These are phyloP conservation scores for Trametes cingulata DNA, from an alignment of 768 basidiomycete species.

Conservation along the genomic window DNA sequence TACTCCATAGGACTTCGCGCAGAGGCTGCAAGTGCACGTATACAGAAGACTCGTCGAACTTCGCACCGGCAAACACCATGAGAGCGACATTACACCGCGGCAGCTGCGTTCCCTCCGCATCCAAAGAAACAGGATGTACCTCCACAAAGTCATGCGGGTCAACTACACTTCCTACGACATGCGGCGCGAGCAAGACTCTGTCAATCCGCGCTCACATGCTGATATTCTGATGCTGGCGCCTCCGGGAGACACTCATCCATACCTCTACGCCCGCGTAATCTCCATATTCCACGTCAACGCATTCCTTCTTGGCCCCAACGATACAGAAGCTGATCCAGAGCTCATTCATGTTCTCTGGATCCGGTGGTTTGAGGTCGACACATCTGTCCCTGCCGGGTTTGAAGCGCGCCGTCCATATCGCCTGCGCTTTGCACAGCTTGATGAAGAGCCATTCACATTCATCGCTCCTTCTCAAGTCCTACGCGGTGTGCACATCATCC, in stretches of 20 bases:
- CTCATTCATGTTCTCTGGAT: conserved; percentile 41
- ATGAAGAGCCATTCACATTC: conserved; percentile 41
- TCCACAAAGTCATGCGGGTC: conserved; percentile 15
- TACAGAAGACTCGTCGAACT: background rate
- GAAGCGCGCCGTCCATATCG: conserved; percentile 32
- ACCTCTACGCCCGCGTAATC: conserved; percentile 32
- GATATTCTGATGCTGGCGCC: conserved; percentile 32
- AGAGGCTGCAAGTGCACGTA: background rate
- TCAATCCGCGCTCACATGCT: conserved; percentile 39
- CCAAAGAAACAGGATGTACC: background rate
- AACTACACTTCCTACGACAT: conserved; percentile 47
- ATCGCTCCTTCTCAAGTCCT: conserved; percentile 44
- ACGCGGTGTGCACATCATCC: conserved; percentile 42
- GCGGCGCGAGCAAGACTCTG: conserved; percentile 39
- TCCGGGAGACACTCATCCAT: conserved; percentile 22
- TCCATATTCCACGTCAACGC: conserved; percentile 31
- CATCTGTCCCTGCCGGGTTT: conserved; percentile 30
- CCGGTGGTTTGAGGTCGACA: conserved; percentile 37
- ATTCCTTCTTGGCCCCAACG: conserved; percentile 6
- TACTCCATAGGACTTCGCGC: background rate
- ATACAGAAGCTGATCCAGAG: background rate
- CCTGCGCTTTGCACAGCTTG: conserved; percentile 36
- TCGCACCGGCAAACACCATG: too few relatives aligned
- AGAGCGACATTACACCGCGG: background rate
- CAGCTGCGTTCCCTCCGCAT: background rate